Percentiles rank a stretch among this genome's conserved stretches.
Conservation (phyloP, 2,329 filamentous ascomycete genomes). For the Penicillium sp. region DNA sequence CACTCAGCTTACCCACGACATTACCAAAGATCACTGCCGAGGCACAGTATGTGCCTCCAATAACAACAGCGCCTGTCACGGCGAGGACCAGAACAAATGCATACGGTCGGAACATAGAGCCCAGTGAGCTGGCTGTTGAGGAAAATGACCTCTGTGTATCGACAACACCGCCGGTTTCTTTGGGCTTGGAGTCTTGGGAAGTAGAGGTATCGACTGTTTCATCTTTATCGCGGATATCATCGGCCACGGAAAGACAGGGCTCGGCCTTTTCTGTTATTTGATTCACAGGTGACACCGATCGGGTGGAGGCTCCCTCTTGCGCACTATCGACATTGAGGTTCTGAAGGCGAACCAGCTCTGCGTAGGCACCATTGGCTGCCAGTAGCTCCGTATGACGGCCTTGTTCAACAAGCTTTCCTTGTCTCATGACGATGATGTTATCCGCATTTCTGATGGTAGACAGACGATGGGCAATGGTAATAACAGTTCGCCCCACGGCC, state of each 20-base stretch:
- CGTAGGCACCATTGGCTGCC: slow-evolving; percentile 10
- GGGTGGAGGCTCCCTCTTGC: neutral
- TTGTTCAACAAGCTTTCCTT: slow-evolving; percentile 47
- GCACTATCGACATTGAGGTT: slow-evolving; percentile 4
- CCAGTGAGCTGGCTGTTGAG: slow-evolving; percentile 46
- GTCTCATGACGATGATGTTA: slow-evolving; percentile 18
- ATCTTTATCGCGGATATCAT: neutral
- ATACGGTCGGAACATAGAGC: slow-evolving; percentile 13
- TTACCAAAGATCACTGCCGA: slow-evolving; percentile 62
- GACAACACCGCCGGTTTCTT: neutral
- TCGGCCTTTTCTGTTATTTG: slow-evolving; percentile 6
- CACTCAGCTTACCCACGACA: slow-evolving; percentile 56
- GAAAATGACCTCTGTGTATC: neutral
- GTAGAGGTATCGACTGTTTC: neutral
- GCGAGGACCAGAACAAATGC: slow-evolving; percentile 1
- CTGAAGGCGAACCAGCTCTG: slow-evolving; percentile 7
- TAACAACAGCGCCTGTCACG: slow-evolving; percentile 54
- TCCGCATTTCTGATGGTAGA: slow-evolving; percentile 19
- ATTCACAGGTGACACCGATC: slow-evolving; percentile 4
- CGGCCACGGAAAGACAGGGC: neutral
- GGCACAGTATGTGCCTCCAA: slow-evolving; percentile 58
- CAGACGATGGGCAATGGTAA: slow-evolving; percentile 43
- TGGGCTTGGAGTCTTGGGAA: neutral
- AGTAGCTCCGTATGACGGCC: slow-evolving; percentile 44
- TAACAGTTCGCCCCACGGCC: slow-evolving; percentile 43